Conservation (phyloP, 495 filamentous ascomycete species). For the Neurospora sp. region DNA sequence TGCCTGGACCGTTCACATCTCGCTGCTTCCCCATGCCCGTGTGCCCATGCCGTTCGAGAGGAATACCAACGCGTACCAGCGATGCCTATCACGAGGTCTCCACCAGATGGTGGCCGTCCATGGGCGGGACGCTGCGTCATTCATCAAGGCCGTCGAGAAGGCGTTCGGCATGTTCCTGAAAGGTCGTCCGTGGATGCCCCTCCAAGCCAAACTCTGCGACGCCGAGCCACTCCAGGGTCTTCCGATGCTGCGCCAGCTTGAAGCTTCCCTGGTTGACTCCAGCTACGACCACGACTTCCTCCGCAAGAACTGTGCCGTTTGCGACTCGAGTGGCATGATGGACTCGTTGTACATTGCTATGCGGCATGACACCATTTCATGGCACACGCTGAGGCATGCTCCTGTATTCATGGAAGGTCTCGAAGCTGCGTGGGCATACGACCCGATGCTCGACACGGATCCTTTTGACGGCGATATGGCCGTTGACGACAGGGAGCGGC, state of each 20-base stretch:
- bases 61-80: slow-evolving; percentile 47
- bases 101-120: slow-evolving; percentile 42
- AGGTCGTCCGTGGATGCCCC: slow-evolving; percentile 41
- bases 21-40: slow-evolving; percentile 38
- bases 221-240: slow-evolving; percentile 42
- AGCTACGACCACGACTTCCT: slow-evolving; percentile 40
- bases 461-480: slow-evolving; percentile 25
- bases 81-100: slow-evolving; percentile 45
- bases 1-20: slow-evolving; percentile 47
- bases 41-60: slow-evolving; percentile 50
- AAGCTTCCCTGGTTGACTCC: slow-evolving; percentile 23
- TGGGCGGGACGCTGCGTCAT: slow-evolving; percentile 37
- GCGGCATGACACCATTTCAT: slow-evolving; percentile 35
- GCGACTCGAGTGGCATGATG: slow-evolving; percentile 39
- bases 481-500: slow-evolving; percentile 26
- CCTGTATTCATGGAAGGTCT: slow-evolving; percentile 38
- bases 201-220: slow-evolving; percentile 46
- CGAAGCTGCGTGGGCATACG: slow-evolving; percentile 40
- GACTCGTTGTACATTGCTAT: slow-evolving; percentile 47
- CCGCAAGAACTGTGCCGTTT: slow-evolving; percentile 36
- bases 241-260: slow-evolving; percentile 44
- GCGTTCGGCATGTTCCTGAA: slow-evolving; percentile 39
- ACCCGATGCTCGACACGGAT: slow-evolving; percentile 36
- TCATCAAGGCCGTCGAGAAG: slow-evolving; percentile 33
- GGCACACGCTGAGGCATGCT: slow-evolving; percentile 35